Percentiles rank a stretch among this genome's conserved stretches.
phyloP scores from a whole-genome alignment of 441 rosid genomes.

The Jatropha podagrica region DNA sequence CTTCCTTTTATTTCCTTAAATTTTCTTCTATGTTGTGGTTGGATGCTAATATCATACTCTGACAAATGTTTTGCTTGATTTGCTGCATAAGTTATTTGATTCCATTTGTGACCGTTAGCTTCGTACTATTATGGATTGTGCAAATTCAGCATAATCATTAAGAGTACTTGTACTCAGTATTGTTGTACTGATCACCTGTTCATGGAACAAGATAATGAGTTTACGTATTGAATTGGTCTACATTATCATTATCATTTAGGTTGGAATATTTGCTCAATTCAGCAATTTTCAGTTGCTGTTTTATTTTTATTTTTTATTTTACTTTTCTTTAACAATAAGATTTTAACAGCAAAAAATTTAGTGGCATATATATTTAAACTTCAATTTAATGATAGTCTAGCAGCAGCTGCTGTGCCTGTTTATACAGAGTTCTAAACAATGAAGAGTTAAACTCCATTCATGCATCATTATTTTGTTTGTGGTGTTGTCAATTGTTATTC shows the following conservation, averaged over 20 bases:
- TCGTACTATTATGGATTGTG: not conserved
- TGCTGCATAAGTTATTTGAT: not conserved
- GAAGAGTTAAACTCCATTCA: not conserved
- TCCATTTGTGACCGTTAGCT: not conserved
- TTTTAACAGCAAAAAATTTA: not conserved
- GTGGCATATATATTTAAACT: not conserved
- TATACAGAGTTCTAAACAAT: slow-evolving; percentile 1
- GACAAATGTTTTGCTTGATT: not conserved
- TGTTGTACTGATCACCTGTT: no score
- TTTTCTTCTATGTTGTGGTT: not conserved
- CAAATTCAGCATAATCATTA: not conserved
- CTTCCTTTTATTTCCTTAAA: not conserved
- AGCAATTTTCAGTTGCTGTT: not conserved
- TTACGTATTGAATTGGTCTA: not conserved
- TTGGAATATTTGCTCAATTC: not conserved
- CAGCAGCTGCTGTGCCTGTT: not conserved
- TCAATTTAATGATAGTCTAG: not conserved
- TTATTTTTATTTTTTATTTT: not conserved
- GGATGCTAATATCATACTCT: not conserved
- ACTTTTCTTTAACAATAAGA: not conserved
- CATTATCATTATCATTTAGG: not conserved
- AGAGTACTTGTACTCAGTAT: no score
- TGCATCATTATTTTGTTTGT: not conserved
- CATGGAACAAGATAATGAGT: no score
- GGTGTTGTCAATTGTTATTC: not conserved